phyloP scores from a whole-genome alignment of 495 filamentous ascomycete genomes.

The Chlorociboria aeruginascens region DNA sequence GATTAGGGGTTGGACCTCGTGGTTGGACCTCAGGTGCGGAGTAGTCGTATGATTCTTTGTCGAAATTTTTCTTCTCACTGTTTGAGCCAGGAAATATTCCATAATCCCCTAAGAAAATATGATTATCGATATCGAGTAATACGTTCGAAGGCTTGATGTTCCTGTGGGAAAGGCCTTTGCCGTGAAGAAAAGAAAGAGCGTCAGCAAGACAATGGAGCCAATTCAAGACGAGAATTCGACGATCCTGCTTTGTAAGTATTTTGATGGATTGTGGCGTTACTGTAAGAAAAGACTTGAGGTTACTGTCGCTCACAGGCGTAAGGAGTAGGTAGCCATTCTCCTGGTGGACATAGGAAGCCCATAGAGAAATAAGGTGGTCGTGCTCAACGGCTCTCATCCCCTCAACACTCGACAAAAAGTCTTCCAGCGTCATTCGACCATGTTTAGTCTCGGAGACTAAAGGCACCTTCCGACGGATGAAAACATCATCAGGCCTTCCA shows the following conservation, averaged over 20 bases:
- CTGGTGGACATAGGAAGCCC: slow-evolving; percentile 67
- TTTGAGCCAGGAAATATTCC: slow-evolving; percentile 42
- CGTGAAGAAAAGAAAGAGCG: slow-evolving; percentile 66
- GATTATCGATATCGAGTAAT: slow-evolving; percentile 56
- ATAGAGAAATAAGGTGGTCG: slow-evolving; percentile 69
- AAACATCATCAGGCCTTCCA: slow-evolving; percentile 43
- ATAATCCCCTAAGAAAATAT: slow-evolving; percentile 64
- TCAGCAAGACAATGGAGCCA: slow-evolving; percentile 85
- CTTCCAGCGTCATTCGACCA: slow-evolving; percentile 46
- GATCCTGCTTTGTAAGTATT: slow-evolving; percentile 56
- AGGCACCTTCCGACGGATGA: slow-evolving; percentile 59
- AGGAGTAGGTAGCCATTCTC: slow-evolving; percentile 66
- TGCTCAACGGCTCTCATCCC: slow-evolving; percentile 54
- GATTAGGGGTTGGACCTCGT: slow-evolving; percentile 7
- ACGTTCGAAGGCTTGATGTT: slow-evolving; percentile 77
- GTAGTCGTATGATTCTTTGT: slow-evolving; percentile 80
- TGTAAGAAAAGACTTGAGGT: slow-evolving; percentile 64
- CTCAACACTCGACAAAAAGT: slow-evolving; percentile 59
- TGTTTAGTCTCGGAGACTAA: slow-evolving; percentile 38
- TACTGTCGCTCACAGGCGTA: slow-evolving; percentile 60
- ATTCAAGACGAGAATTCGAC: slow-evolving; percentile 55
- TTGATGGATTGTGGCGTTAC: slow-evolving; percentile 57
- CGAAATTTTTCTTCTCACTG: slow-evolving; percentile 38
- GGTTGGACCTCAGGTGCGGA: slow-evolving; percentile 71
- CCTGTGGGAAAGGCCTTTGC: slow-evolving; percentile 59